Percentiles rank a stretch among this genome's conserved stretches.
Evolutionary conservation across 2,329 filamentous ascomycete species (phyloP).

Genomic region (Ceratocystis alfenasii): DNA sequence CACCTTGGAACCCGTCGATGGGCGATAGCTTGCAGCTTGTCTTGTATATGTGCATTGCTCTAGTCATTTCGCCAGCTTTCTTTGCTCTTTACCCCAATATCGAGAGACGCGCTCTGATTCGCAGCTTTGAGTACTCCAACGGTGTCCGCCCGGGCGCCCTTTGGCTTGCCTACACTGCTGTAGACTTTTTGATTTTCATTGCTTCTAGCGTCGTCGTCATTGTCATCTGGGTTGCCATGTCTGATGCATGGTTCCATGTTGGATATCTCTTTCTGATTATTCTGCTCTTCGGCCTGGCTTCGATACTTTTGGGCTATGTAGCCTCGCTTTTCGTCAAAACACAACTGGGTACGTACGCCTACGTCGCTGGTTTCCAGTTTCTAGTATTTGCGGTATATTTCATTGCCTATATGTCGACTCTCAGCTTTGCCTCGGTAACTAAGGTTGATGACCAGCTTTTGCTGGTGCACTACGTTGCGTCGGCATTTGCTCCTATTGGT

Average conservation of each 20-base stretch:
- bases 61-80: constrained; percentile 70
- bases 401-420: constrained; percentile 56
- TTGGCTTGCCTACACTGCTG: constrained; percentile 71
- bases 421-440: constrained; percentile 62
- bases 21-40: constrained; percentile 68
- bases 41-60: constrained; percentile 67
- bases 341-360: constrained; percentile 74
- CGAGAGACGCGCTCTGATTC: constrained; percentile 66
- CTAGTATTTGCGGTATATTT: constrained; percentile 60
- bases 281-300: constrained; percentile 66
- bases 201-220: constrained; percentile 37
- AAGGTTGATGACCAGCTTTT: constrained; percentile 55
- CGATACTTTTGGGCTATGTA: constrained; percentile 65
- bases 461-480: constrained; percentile 63
- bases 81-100: constrained; percentile 82
- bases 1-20: constrained; percentile 55
- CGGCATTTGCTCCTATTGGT: constrained; percentile 61
- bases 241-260: constrained; percentile 60
- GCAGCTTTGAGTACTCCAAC: constrained; percentile 82
- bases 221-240: constrained; percentile 55
- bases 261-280: constrained; percentile 75
- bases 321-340: constrained; percentile 68
- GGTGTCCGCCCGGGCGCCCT: constrained; percentile 71
- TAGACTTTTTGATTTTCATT: constrained; percentile 68
- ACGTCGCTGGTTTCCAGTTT: constrained; percentile 65